Conservation (phyloP, 495 filamentous ascomycete species). For the Penicillium steckii region DNA sequence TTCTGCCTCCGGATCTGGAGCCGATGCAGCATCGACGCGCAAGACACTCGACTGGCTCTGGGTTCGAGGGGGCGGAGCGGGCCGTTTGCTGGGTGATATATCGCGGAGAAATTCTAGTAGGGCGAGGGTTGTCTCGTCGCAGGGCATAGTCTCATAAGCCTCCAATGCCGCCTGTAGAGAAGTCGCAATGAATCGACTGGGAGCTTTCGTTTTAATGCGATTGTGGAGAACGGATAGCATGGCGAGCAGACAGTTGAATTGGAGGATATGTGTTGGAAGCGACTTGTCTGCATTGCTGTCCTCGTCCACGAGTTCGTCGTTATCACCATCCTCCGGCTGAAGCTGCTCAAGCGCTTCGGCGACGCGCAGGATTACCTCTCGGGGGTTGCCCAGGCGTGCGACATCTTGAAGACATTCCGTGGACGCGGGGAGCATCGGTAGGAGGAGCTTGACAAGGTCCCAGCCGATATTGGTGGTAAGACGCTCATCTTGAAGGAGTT, state of each 20-base stretch:
- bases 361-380: conserved; percentile 89
- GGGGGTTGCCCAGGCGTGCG: conserved; percentile 82
- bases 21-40: conserved; percentile 47
- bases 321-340: conserved; percentile 54
- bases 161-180: conserved; percentile 75
- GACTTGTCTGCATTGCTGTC: conserved; percentile 11
- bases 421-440: conserved; percentile 71
- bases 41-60: conserved; percentile 50
- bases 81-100: conserved; percentile 69
- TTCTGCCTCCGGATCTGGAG: conserved; percentile 81
- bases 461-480: conserved; percentile 92
- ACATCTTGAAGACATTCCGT: conserved; percentile 73
- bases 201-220: conserved; percentile 86
- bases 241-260: conserved; percentile 75
- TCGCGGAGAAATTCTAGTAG: conserved; percentile 74
- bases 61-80: conserved; percentile 68
- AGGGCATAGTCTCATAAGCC: conserved; percentile 58
- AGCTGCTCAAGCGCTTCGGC: conserved; percentile 68
- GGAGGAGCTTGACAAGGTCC: conserved; percentile 86
- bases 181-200: conserved; percentile 89
- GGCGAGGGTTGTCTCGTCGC: conserved; percentile 67
- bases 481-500: conserved; percentile 76
- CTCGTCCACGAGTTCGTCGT: conserved; percentile 42
- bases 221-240: conserved; percentile 84
- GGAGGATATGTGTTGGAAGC: conserved; percentile 34